A percentile compares a stretch with the other conserved stretches of the same genome.
Conservation (phyloP, 768 basidiomycete species). For the Lentinula edodes region DNA sequence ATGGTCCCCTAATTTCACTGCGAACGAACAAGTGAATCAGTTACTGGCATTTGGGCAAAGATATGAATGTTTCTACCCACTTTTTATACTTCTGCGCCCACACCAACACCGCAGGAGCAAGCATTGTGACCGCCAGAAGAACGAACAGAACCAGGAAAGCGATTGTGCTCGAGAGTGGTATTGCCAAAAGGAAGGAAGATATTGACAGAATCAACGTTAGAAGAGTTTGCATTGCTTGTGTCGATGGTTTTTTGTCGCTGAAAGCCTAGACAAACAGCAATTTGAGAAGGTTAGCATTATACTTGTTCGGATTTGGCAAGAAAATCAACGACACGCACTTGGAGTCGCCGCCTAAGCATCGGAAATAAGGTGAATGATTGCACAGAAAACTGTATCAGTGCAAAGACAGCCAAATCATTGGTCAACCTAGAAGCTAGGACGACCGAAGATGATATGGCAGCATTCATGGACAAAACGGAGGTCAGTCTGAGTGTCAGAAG, state of each 20-base stretch:
- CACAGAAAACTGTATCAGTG: constrained; percentile 80
- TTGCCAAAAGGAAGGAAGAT: constrained; percentile 47
- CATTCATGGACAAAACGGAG: constrained; percentile 84
- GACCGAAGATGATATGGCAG: constrained; percentile 87
- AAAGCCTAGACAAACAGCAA: constrained; percentile 4
- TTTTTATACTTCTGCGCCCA: constrained; percentile 91
- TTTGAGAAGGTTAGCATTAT: constrained; percentile 9
- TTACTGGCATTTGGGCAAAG: not conserved
- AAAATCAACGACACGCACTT: constrained; percentile 36
- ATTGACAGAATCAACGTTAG: constrained; percentile 50
- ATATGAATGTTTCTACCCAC: constrained; percentile 33
- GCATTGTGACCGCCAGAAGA: constrained; percentile 57
- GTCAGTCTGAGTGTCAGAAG: constrained; percentile 40
- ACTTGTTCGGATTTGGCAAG: constrained; percentile 9
- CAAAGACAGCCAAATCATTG: constrained; percentile 83
- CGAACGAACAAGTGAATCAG: constrained; percentile 9
- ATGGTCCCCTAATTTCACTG: constrained; percentile 87
- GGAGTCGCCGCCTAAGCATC: constrained; percentile 65
- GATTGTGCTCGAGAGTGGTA: constrained; percentile 49
- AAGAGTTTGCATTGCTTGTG: constrained; percentile 37
- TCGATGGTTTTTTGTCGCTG: constrained; percentile 35
- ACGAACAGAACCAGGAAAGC: constrained; percentile 45
- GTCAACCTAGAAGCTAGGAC: constrained; percentile 88
- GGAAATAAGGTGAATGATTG: constrained; percentile 84
- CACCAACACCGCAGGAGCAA: constrained; percentile 68